Evolutionary conservation across 768 basidiomycete species (phyloP).

Genomic region (Leccinum sublutescens): DNA sequence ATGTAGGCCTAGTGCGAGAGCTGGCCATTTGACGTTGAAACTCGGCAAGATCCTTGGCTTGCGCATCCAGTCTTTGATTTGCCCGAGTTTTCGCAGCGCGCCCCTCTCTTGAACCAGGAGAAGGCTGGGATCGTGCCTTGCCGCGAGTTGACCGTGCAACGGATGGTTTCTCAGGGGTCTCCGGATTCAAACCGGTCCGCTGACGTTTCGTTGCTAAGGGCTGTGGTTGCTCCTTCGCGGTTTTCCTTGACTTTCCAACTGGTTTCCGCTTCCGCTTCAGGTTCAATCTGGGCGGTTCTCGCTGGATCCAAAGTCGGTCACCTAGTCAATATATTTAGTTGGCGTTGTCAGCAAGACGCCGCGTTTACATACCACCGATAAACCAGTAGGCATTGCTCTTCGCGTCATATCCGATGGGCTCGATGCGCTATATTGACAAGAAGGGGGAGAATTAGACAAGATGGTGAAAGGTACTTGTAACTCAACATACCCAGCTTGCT

Average conservation of each 20-base stretch:
- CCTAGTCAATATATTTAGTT: constrained; percentile 39
- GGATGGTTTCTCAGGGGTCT: constrained; percentile 5
- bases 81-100: constrained; percentile 72
- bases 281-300: constrained; percentile 51
- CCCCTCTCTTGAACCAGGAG: constrained; percentile 42
- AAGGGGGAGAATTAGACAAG: neutral
- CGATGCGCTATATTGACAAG: constrained; percentile 59
- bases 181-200: constrained; percentile 14
- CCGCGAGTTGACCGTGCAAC: constrained; percentile 13
- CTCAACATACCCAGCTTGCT: constrained; percentile 67
- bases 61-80: constrained; percentile 64
- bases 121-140: constrained; percentile 12
- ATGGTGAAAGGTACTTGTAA: neutral
- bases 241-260: constrained; percentile 15
- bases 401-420: constrained; percentile 82
- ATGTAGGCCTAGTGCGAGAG: constrained; percentile 12
- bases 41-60: constrained; percentile 66
- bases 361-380: constrained; percentile 58
- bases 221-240: constrained; percentile 20
- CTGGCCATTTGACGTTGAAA: constrained; percentile 47
- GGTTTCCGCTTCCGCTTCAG: constrained; percentile 44
- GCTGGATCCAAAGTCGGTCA: constrained; percentile 86
- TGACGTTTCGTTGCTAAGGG: constrained; percentile 26
- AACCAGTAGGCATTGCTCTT: constrained; percentile 82
- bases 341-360: neutral